These are phyloP conservation scores for Leptographium procerum DNA, from an alignment of 2,329 filamentous ascomycete species.

Conservation along the genomic window DNA sequence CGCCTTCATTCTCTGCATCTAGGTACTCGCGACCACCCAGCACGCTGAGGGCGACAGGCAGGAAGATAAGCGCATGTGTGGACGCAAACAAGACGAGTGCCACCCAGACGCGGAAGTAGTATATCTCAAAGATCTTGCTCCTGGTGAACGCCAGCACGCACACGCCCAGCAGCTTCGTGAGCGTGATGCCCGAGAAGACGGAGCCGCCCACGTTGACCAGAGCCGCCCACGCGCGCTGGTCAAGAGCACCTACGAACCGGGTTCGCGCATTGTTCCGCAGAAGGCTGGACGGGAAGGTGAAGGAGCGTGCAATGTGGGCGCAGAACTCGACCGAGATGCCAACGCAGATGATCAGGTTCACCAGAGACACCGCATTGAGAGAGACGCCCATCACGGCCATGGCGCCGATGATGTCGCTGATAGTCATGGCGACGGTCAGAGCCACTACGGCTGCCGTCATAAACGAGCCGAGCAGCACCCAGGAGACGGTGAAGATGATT, in stretches of 20 bases:
- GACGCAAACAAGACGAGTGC: constrained; percentile 83
- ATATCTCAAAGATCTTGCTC: constrained; percentile 98
- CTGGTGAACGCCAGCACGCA: constrained; percentile 85
- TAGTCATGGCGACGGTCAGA: constrained; percentile 80
- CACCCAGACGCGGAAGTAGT: constrained; percentile 97
- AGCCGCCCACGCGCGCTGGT: constrained; percentile 83
- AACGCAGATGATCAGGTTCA: constrained; percentile 94
- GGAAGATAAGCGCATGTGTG: constrained; percentile 76
- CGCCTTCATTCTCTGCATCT: constrained; percentile 77
- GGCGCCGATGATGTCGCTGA: constrained; percentile 86
- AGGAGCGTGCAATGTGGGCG: constrained; percentile 89
- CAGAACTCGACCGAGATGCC: constrained; percentile 97
- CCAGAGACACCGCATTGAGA: constrained; percentile 86
- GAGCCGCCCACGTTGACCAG: constrained; percentile 90
- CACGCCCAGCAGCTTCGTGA: constrained; percentile 90
- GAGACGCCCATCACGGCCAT: constrained; percentile 87
- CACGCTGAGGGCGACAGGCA: constrained; percentile 80
- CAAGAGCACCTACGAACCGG: constrained; percentile 60
- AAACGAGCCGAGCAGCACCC: constrained; percentile 71
- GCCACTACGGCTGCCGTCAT: constrained; percentile 75
- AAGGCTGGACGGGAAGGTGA: constrained; percentile 78
- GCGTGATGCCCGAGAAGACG: constrained; percentile 90
- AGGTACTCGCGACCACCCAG: constrained; percentile 80
- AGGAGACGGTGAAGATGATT: constrained; percentile 74
- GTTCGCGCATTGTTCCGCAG: constrained; percentile 73